These are phyloP conservation scores for Termitomyces sp. DNA, from an alignment of 768 basidiomycete genomes.

Conservation along the genomic window DNA sequence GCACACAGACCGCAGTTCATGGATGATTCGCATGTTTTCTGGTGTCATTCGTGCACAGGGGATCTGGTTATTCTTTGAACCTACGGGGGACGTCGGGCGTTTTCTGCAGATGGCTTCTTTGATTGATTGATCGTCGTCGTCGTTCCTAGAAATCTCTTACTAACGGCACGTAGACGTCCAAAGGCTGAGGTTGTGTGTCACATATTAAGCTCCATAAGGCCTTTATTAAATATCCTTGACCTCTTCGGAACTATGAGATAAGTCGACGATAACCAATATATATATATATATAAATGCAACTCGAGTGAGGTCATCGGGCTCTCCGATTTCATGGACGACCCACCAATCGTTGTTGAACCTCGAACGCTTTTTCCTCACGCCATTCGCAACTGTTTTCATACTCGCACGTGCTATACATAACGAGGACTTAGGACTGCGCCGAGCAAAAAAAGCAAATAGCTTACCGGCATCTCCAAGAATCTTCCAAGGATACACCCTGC, in stretches of 20 bases:
- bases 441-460: slow-evolving; percentile 19
- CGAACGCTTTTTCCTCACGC: slow-evolving; percentile 52
- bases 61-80: slow-evolving; percentile 70
- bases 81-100: neutral
- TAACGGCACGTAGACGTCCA: neutral
- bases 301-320: neutral
- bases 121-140: neutral
- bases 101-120: neutral
- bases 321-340: neutral
- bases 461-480: slow-evolving; percentile 64
- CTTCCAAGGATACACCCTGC: slow-evolving; percentile 58
- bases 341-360: slow-evolving; percentile 17
- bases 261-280: too few relatives aligned
- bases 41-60: slow-evolving; percentile 80
- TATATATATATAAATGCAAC: too few relatives aligned
- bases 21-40: slow-evolving; percentile 87
- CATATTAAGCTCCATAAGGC: neutral
- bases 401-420: slow-evolving; percentile 54
- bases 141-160: neutral
- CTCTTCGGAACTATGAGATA: neutral
- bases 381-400: slow-evolving; percentile 77
- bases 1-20: slow-evolving; percentile 64
- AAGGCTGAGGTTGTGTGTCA: neutral
- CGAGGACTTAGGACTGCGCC: neutral
- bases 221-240: neutral